Conservation (phyloP, 2,329 filamentous ascomycete genomes). For the Podosphaera fusca region DNA sequence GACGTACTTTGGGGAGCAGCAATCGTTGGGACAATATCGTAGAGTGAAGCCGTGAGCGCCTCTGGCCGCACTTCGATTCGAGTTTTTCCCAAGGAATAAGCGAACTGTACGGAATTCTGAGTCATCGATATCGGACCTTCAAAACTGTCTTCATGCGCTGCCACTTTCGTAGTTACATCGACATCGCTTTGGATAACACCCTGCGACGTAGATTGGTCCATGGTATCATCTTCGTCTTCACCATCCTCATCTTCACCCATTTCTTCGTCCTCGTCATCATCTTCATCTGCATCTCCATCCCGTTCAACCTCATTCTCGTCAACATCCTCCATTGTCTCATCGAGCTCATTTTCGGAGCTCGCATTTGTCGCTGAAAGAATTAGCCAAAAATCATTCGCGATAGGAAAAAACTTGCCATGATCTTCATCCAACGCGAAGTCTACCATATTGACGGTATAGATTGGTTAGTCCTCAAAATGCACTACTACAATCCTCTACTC, state of each 20-base stretch:
- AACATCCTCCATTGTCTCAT: conserved; percentile 32
- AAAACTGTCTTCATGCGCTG: conserved; percentile 9
- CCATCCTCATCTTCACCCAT: conserved; percentile 24
- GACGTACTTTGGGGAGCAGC: conserved; percentile 89
- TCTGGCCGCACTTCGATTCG: conserved; percentile 34
- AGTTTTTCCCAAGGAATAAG: neutral
- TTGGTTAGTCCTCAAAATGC: too few relatives aligned
- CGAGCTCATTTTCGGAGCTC: conserved; percentile 28
- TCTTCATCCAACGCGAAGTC: conserved; percentile 16
- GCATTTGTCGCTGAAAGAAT: conserved; percentile 17
- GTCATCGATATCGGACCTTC: conserved; percentile 14
- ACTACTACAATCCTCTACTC: too few relatives aligned
- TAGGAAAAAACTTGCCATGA: conserved; percentile 8
- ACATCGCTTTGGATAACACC: conserved; percentile 12
- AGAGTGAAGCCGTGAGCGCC: conserved; percentile 54
- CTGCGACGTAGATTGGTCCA: conserved; percentile 14
- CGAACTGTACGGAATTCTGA: conserved; percentile 6
- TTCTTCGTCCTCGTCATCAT: conserved; percentile 15
- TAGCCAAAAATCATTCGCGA: conserved; percentile 1
- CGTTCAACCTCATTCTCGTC: conserved; percentile 17
- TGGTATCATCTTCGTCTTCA: conserved; percentile 25
- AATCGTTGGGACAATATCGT: conserved; percentile 94
- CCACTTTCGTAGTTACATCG: conserved; percentile 7
- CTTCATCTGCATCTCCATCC: conserved; percentile 14
- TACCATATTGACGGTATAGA: conserved; percentile 8